Base-by-base conservation (phyloP, 2,329 filamentous ascomycete species). In the Fusarium equiseti region DNA sequence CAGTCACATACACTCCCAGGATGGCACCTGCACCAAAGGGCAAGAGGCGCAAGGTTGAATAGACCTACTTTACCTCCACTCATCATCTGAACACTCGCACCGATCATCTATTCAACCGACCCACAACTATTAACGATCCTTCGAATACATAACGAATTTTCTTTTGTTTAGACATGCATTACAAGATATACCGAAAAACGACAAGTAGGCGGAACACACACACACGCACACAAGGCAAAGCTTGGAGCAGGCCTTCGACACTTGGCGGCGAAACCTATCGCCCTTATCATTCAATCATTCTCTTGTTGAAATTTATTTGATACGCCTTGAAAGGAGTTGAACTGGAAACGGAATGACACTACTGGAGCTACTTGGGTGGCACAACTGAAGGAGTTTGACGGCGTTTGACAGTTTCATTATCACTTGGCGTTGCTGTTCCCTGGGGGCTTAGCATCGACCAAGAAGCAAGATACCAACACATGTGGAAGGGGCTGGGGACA, bases 11-110 rank as follows among this genome's bases (percentile, higher is more conserved):
- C 81, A 97, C 93, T 79, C 92, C 90, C 66, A 86, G 91, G 71
- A 93, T 98, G 83, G 92, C 94, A 72, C 93, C 95, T 26, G 94
- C 95, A 40, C 95, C 94, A 10, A 95, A 95, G 80, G 95, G 95
- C 71, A 98, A 98, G 87, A 90, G 94, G 83, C 91, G 95, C 83
- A 97, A 93, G 85, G 80, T 86, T 51, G 84, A 87, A 70, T 84
- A 75, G 77, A 59, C 20, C 44, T 31, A 29, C 43, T 56, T 29
- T 24, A 40, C 24, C 26, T 56, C 59, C 16, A 50, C 40, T 45
- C 32, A 40, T 58, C 42, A 56, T 42, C 51, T 54, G 49, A 44
- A 68, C 52, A 61, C 60, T 63, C 43, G 62, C 38, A 54, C 40
- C 55, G 18, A 38, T 42, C 46, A 63, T 57, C 32, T 44, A 49